Base-by-base conservation (phyloP, 768 basidiomycete species). In the Coprinellus micaceus region DNA sequence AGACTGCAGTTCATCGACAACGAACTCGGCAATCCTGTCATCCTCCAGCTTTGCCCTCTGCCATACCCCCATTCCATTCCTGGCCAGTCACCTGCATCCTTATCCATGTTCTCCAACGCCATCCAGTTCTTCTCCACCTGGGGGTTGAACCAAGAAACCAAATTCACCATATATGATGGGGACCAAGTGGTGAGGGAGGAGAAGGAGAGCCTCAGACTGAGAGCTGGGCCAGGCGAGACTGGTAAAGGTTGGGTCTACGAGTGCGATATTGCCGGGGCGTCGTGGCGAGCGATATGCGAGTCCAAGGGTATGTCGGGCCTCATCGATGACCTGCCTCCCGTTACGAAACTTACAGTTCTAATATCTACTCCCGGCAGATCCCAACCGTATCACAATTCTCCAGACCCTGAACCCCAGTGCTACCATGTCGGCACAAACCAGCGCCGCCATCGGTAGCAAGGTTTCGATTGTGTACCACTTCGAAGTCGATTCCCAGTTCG, bases 121-220 rank as follows among this genome's bases (percentile, higher is more conserved):
- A 72, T 85, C 21, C 77, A 80, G 43, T 75, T 85, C 58, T 67
- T 68, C n/a, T 84, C 83, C 3, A 73, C 75, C 1, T 75, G 69
- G 9, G 65, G 69, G 2, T 71, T 83, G 54, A 59, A 68, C 17
- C 72, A 72, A 46, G 76, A 75, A 43, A 75, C 78, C 1, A 71
- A 71, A 3, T 80, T 80, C 62, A 69, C 71, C 10, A 77, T 85
- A 4, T 78, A 75, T 60, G 45, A 73, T 50, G 74, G 74, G 43
- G 76, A 72, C 11, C 49, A 67, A 21, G 69, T 80, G 29, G 68
- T 83, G 44, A 77, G 82, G 60, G 69, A 66, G n/a, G 83, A 83
- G 60, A 61, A 62, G 41, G 72, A 67, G 0, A 24, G 19, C 4
- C 15, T 57, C 2, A 30, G 50, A 6, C 21, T 24, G 17, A 22